phyloP scores from a whole-genome alignment of 2,329 filamentous ascomycete species.

The Lomentospora prolificans region DNA sequence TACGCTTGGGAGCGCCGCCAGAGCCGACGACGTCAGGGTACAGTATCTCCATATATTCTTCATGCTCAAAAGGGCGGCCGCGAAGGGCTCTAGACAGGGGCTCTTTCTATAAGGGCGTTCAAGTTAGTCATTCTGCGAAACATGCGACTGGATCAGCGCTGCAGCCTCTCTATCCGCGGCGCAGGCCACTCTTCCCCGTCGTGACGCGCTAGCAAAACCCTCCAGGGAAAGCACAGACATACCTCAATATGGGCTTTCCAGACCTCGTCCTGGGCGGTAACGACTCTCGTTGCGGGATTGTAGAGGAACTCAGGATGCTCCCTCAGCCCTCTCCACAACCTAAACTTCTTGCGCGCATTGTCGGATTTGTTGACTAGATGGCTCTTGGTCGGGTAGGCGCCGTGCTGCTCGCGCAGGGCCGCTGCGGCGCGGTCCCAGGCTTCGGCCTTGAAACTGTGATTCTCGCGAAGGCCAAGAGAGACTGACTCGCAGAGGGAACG shows the following conservation, averaged over 20 bases:
- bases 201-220: not conserved
- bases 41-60: constrained; percentile 50
- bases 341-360: constrained; percentile 52
- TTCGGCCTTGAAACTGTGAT: constrained; percentile 51
- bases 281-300: constrained; percentile 37
- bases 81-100: constrained; percentile 47
- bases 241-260: constrained; percentile 50
- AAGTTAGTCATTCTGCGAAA: not conserved
- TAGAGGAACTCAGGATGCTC: constrained; percentile 49
- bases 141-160: too few species aligned
- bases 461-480: constrained; percentile 43
- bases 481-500: constrained; percentile 50
- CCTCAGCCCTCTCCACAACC: constrained; percentile 48
- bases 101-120: constrained; percentile 33
- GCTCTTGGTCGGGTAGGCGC: constrained; percentile 48
- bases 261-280: constrained; percentile 46
- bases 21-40: constrained; percentile 52
- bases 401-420: constrained; percentile 44
- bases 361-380: constrained; percentile 56
- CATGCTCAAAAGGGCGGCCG: constrained; percentile 49
- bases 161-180: too few species aligned
- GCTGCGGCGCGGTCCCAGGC: constrained; percentile 49
- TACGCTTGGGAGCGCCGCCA: constrained; percentile 47
- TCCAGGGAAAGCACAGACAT: constrained; percentile 14
- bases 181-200: too few species aligned